Evolutionary conservation across 1,139 yeast species (phyloP).

Genomic region (Pichia sp.): DNA sequence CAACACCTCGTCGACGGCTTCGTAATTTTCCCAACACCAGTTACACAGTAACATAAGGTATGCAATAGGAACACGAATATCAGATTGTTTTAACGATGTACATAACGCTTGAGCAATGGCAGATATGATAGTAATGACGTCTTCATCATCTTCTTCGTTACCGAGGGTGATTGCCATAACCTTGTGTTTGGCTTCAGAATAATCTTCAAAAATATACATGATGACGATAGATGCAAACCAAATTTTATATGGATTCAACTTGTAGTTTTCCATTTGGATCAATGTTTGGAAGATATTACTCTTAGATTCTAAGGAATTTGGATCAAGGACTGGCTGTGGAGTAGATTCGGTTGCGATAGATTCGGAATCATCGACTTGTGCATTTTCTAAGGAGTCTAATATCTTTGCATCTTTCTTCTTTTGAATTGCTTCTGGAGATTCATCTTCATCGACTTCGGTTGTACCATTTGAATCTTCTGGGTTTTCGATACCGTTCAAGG

Average conservation of each 20-base stretch:
- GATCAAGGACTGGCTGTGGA: conserved; percentile 1
- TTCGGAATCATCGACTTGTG: not conserved
- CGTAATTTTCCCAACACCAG: conserved; percentile 79
- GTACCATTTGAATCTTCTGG: conserved; percentile 7
- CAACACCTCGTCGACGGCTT: conserved; percentile 75
- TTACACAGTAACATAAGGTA: conserved; percentile 71
- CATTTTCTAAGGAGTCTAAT: not conserved
- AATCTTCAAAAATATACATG: conserved; percentile 60
- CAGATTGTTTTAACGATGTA: conserved; percentile 60
- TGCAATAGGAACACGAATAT: conserved; percentile 76
- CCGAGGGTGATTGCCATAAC: conserved; percentile 65
- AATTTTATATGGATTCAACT: conserved; percentile 78
- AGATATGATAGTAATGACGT: conserved; percentile 67
- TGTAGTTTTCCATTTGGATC: conserved; percentile 77
- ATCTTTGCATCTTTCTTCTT: not conserved
- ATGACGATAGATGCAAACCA: conserved; percentile 83
- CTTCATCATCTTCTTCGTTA: conserved; percentile 62
- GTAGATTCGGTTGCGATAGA: not conserved
- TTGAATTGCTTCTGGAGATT: not conserved
- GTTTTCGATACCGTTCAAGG: conserved; percentile 24
- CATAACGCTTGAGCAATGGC: conserved; percentile 77
- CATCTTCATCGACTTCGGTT: not conserved
- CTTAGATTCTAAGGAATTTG: conserved; percentile 22
- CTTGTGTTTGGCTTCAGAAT: conserved; percentile 48
- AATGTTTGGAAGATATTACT: conserved; percentile 65